Evolutionary conservation across 345 rosid species (phyloP), one percentile per base, ranked within the genome.

Genomic region (Hirschfeldia incana): DNA sequence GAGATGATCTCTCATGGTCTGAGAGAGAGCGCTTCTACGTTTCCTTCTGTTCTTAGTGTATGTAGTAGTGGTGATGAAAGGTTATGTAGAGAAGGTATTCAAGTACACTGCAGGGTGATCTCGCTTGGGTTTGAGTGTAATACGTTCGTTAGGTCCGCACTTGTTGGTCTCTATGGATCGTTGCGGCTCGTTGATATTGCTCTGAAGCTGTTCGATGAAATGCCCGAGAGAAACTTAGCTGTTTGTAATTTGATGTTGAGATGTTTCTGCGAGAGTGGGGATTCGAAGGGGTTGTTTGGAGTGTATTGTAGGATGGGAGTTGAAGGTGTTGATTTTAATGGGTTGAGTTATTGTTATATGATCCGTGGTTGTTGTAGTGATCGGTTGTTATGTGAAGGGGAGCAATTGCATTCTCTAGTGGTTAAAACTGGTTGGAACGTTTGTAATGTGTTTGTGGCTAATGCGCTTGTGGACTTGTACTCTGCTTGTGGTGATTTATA

Each of bases 391-490:
- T 37, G 44, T 70, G 93, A 89, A 90, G 97, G 97, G 73, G 85
- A 76, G 83, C 92, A 89, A 75, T 78, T 92, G 75, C 96, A 90
- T 80, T 82, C 85, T 30, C 83, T 79, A 72, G 87, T 85, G 81
- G 74, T 87, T 58, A 89, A 88, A 85, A 80, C 77, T 64, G 97
- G 94, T 46, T 90, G 87, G 87, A 78, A 34, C 28, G 75, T 65
- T 53, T 82, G 79, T 15, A 85, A 87, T 80, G 33, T 85, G 46
- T 94, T 89, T 65, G 84, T 89, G 17, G 89, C 86, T 55, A 94
- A 90, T 87, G 88, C 83, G 30, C 79, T 94, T 17, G 91, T 92
- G 75, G 97, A 92, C 68, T 86, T 87, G 42, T 89, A 92, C 82
- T 88, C 94, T 76, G 87, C 90, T 63, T 89, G 92, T 70, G 80